A percentile compares a stretch with the other conserved stretches of the same genome.
These are phyloP conservation scores for Teunomyces atbi DNA, from an alignment of 805 yeast species.

Conservation along the genomic window DNA sequence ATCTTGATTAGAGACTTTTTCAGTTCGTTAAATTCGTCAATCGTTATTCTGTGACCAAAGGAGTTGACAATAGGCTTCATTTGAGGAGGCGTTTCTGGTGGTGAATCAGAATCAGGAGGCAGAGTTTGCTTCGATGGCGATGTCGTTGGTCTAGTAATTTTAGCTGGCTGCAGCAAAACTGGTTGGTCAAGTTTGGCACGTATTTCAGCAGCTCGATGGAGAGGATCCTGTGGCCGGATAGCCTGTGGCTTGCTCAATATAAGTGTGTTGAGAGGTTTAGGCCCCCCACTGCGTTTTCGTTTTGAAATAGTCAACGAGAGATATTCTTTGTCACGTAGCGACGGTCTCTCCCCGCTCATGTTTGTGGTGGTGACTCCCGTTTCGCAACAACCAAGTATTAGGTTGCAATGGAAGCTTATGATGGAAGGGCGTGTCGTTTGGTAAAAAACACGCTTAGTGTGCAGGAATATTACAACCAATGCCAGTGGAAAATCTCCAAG, in stretches of 20 bases:
- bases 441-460: background rate
- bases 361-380: no score
- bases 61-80: background rate
- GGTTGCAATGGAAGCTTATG: no score
- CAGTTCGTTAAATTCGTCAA: background rate
- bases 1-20: background rate
- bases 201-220: background rate
- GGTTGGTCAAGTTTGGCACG: background rate
- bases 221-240: constrained; percentile 2
- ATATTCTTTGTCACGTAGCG: constrained; percentile 5
- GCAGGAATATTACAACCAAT: background rate
- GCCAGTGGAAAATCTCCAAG: background rate
- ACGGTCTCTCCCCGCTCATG: constrained; percentile 5
- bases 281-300: constrained; percentile 8
- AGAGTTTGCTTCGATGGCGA: no score
- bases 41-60: background rate
- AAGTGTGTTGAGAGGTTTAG: constrained; percentile 7
- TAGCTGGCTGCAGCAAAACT: background rate
- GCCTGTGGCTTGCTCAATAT: background rate
- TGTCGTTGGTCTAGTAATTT: background rate
- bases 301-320: constrained; percentile 2
- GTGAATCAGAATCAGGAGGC: background rate
- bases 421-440: constrained; percentile 8
- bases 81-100: background rate
- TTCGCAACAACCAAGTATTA: no score